Base-by-base conservation (phyloP, 306 rosid genomes). In the Sicyos baderoa region DNA sequence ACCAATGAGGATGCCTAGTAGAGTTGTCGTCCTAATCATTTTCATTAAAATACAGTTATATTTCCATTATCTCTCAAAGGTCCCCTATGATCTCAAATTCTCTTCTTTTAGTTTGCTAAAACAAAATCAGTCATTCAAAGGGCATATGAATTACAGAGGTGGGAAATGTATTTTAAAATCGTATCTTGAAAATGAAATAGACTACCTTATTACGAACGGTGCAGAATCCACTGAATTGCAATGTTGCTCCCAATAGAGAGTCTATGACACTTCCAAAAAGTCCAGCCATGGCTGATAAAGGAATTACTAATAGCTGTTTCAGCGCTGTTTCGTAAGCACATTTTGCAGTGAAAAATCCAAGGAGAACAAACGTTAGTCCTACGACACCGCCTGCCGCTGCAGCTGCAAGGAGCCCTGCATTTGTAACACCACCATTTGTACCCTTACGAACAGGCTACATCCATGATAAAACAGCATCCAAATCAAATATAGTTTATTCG, bases 201-300 rank as follows among this genome's bases (percentile, higher is more conserved):
- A 71, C 35, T 72, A 92, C 98, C 97, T 88, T 89, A 7, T 85
- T 80, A 37, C 96, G 97, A 77, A 93, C 82, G 21, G 86, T 68
- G 80, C 98, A 93, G 85, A 82, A 82, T 77, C 98, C 98, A 71
- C 87, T 88, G 79, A 81, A 93, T 70, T 93, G 98, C 72, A 93
- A 60, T 16, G 98, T 93, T 73, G 98, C 94, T 73, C 98, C 98
- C 77, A 93, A 63, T n/a, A 93, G 85, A 79, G 98, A 93, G 76
- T 93, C 96, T n/a, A 93, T 82, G 69, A 80, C 60, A 75, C 98
- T 89, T 73, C 96, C 97, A 57, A 66, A 50, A 52, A 89, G 72
- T 68, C 96, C 98, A 22, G 97, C 95, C 48, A 88, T 0, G 47
- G 85, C 57, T 22, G 98, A 74, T 13, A 93, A 77, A 29, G 98